phyloP scores from a whole-genome alignment of 2,329 filamentous ascomycete genomes.

The Aspergillus udagawae region DNA sequence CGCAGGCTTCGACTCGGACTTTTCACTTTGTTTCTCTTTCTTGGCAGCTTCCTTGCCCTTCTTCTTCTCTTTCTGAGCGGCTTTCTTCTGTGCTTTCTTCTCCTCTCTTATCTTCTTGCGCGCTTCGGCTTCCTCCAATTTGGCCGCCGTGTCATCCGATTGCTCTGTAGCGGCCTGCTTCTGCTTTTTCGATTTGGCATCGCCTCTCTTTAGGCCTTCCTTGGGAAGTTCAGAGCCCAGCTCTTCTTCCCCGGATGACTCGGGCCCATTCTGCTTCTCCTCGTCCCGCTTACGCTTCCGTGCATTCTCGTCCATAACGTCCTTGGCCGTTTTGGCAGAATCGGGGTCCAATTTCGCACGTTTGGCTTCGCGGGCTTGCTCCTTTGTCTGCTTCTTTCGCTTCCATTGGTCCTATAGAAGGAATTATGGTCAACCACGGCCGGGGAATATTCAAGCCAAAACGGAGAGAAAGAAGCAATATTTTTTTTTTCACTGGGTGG shows the following conservation, averaged over 20 bases:
- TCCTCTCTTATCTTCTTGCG: constrained; percentile 37
- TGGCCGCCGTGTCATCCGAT: constrained; percentile 16
- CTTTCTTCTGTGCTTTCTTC: constrained; percentile 46
- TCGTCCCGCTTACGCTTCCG: constrained; percentile 74
- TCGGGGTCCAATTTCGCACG: constrained; percentile 88
- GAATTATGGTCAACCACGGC: constrained; percentile 13
- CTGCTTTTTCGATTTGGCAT: constrained; percentile 50
- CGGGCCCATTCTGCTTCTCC: constrained; percentile 45
- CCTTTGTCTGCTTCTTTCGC: constrained; percentile 92
- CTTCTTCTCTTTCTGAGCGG: constrained; percentile 46
- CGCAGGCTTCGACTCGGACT: constrained; percentile 17
- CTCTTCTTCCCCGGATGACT: constrained; percentile 44
- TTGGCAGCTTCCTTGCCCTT: constrained; percentile 39
- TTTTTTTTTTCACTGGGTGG: neutral
- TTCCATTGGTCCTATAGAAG: constrained; percentile 78
- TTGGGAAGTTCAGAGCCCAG: constrained; percentile 49
- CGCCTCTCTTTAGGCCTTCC: constrained; percentile 56
- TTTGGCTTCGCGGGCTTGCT: constrained; percentile 76
- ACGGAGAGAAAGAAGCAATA: constrained; percentile 8
- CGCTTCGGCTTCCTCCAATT: constrained; percentile 31
- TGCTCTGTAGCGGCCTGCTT: constrained; percentile 43
- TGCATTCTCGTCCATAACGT: constrained; percentile 83
- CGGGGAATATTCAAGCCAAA: constrained; percentile 5
- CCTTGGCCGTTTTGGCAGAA: constrained; percentile 84
- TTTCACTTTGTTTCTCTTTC: constrained; percentile 34